These are phyloP conservation scores for Capsicum rhomboideum DNA, from an alignment of 257 asterid species.

Conservation along the genomic window DNA sequence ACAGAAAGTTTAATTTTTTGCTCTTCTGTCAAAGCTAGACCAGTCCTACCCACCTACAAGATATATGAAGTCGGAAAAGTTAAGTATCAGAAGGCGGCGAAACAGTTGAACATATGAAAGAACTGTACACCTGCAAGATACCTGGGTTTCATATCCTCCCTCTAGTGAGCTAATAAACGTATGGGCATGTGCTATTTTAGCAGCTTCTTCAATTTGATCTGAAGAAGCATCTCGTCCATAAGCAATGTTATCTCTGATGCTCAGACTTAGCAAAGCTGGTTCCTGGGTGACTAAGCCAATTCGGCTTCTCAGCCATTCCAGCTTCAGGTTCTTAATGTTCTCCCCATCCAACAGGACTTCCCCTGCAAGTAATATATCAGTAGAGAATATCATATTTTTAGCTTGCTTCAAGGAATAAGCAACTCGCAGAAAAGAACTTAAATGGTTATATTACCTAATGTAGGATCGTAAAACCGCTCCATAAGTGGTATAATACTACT, in stretches of 20 bases:
- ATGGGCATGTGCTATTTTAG: conserved; percentile 98
- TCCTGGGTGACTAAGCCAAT: conserved; percentile 98
- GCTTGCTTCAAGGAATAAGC: not conserved
- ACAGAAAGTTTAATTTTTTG: conserved; percentile 95
- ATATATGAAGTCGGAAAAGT: conserved; percentile 9
- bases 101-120: conserved; percentile 3
- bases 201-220: conserved; percentile 99
- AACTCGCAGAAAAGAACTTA: not conserved
- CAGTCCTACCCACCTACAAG: conserved; percentile 84
- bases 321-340: conserved; percentile 85
- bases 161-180: conserved; percentile 92
- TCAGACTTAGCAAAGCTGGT: conserved; percentile 95
- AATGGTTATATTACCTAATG: conserved; percentile 54
- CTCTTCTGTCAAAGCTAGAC: conserved; percentile 82
- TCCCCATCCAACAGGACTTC: conserved; percentile 99
- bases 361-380: conserved; percentile 42
- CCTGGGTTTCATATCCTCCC: conserved; percentile 95
- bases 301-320: conserved; percentile 97
- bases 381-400: not conserved
- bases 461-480: conserved; percentile 99
- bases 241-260: conserved; percentile 91
- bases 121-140: conserved; percentile 16
- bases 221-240: conserved; percentile 85
- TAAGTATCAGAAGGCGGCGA: not conserved
- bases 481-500: conserved; percentile 98